Base-by-base conservation (phyloP, 1,284 basidiomycete species). In the Cryptococcus sp. region DNA sequence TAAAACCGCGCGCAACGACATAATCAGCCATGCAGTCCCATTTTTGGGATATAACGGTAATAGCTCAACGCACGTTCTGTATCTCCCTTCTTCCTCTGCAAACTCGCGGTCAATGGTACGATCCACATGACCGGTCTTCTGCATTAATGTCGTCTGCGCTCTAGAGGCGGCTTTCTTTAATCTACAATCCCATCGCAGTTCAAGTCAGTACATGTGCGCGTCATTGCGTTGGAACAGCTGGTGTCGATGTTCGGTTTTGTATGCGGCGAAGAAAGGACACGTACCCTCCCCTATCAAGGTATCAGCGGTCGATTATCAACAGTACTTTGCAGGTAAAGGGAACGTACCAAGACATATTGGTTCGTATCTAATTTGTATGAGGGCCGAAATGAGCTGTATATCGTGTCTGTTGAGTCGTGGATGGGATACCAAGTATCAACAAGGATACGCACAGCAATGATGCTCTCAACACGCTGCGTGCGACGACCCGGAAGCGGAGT, bases 71-170 rank as follows among this genome's bases (percentile, higher is more conserved):
- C 80, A 93, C 89, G 84, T 85, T 79, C 87, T 86, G 82, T 88
- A 99, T 74, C 92, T 92, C 50, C 86, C 84, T 75, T 96, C 92
- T 78, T 97, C 93, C 59, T 95, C 89, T 34, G 88, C 83, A 75
- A 97, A 99, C 73, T 97, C 93, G 56, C 89, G 82, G 79, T 99
- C 95, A 26, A 97, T 85, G 0, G 95, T 99, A 34, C 92, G 84
- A 75, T 99, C 95, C 58, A 99, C 90, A 79, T 98, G 93, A 59
- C 94, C 94, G 1, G 94, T 97, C 86, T 95, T 95, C 82, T 95
- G 92, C 78, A 94, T 85, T 71, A 95, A 84, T 69, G 92, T 92
- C 23, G 94, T 98, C 52, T 92, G 92, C 50, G 92, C 91, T 61
- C 93, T 85, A 78, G 92, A 93, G 59, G 96, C 85, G 29, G 91